Conservation (phyloP, 495 filamentous ascomycete species). For the Chlorociboria aeruginascens region DNA sequence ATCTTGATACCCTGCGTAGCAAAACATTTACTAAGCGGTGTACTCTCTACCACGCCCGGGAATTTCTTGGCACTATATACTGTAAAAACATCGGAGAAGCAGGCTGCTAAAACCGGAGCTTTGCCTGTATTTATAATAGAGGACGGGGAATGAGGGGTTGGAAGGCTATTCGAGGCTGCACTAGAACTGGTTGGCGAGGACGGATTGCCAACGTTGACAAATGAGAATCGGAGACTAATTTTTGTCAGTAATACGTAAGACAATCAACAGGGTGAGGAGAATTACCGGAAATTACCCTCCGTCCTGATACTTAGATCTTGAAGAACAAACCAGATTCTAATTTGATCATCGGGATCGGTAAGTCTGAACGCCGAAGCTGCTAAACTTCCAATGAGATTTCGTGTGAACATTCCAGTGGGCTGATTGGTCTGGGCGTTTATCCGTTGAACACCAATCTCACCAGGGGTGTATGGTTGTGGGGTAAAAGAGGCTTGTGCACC, state of each 20-base stretch:
- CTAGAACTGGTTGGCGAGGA: slow-evolving; percentile 6
- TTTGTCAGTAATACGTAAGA: slow-evolving; percentile 7
- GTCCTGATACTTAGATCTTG: slow-evolving; percentile 92
- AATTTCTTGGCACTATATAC: slow-evolving; percentile 97
- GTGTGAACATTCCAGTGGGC: slow-evolving; percentile 84
- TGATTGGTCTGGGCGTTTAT: slow-evolving; percentile 20
- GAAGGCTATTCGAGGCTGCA: slow-evolving; percentile 15
- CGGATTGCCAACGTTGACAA: slow-evolving; percentile 65
- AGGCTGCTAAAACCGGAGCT: slow-evolving; percentile 75
- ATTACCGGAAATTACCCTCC: slow-evolving; percentile 79
- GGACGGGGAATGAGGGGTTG: neutral
- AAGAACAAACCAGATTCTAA: slow-evolving; percentile 93
- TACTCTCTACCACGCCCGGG: slow-evolving; percentile 90
- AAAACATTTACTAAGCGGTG: slow-evolving; percentile 80
- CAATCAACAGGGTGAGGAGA: neutral
- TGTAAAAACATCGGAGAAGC: slow-evolving; percentile 83
- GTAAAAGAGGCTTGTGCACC: neutral
- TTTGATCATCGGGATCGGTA: slow-evolving; percentile 68
- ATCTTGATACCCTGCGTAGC: slow-evolving; percentile 91
- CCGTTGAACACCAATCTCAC: slow-evolving; percentile 3
- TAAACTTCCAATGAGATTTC: slow-evolving; percentile 90
- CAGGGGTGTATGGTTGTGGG: slow-evolving; percentile 5
- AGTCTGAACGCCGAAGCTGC: slow-evolving; percentile 84
- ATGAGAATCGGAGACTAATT: slow-evolving; percentile 41
- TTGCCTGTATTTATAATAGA: slow-evolving; percentile 55